A percentile compares a stretch with the other conserved stretches of the same genome.
Conservation (phyloP, 2,329 filamentous ascomycete species). For the Acephala macrosclerotiorum region DNA sequence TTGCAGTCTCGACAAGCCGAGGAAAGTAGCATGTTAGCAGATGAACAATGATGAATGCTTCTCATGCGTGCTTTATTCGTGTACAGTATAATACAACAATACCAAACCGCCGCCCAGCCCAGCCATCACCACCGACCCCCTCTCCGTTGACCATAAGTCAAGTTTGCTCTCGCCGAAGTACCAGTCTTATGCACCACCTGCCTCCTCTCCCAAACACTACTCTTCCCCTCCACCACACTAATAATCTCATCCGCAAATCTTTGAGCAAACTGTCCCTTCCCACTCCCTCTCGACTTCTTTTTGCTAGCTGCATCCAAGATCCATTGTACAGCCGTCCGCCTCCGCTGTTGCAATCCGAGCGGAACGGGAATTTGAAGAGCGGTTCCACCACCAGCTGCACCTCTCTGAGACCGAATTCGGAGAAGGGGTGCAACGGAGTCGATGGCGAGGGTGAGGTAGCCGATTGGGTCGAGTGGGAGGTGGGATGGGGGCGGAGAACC, state of each 20-base stretch:
- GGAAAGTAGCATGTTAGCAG: too few species aligned
- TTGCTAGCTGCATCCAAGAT: constrained; percentile 86
- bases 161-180: constrained; percentile 79
- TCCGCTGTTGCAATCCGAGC: constrained; percentile 75
- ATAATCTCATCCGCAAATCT: constrained; percentile 87
- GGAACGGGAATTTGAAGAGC: constrained; percentile 85
- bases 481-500: constrained; percentile 78
- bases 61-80: neutral
- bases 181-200: constrained; percentile 80
- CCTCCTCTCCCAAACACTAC: constrained; percentile 84
- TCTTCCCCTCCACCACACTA: constrained; percentile 85
- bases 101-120: neutral
- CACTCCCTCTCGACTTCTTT: constrained; percentile 75
- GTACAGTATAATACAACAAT: constrained; percentile 31
- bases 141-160: constrained; percentile 51
- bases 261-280: constrained; percentile 75
- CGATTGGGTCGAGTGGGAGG: constrained; percentile 86
- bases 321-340: constrained; percentile 84
- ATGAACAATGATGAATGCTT: neutral
- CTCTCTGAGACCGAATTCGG: constrained; percentile 77
- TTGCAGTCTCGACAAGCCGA: neutral
- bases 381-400: constrained; percentile 84
- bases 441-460: constrained; percentile 88
- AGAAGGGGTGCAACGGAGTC: constrained; percentile 93
- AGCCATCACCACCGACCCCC: constrained; percentile 6